Base-by-base conservation (phyloP, 169 alveolate species). In the Cryptosporidium bovis region DNA sequence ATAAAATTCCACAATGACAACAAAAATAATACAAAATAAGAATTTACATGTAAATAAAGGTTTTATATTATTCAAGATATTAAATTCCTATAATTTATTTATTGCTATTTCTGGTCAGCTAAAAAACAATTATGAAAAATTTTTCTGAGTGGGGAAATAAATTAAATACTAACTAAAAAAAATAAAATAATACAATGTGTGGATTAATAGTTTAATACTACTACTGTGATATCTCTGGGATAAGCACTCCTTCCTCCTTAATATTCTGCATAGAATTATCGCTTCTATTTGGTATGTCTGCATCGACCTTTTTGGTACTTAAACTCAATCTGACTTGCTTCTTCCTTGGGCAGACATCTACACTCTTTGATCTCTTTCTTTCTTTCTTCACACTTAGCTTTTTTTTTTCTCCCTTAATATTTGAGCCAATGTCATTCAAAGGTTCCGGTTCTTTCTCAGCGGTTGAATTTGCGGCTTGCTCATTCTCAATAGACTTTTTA, bases 301-400 rank as follows among this genome's bases (percentile, higher is more conserved):
- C 27, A 16, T 51, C 82, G 20, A 24, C 46, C n/a, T n/a, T n/a
- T 20, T 24, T 1, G 29, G 48, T 65, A 68, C 46, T 50, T 31
- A 68, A 68, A 29, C 83, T 68, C 36, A 48, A 50, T 56, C 69
- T 71, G 29, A 27, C 36, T 12, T 36, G 55, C n/a, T 71, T 71
- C 71, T 71, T 71, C 29, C 46, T 71, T 24, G 84, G 67, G 3
- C 18, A 71, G 3, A 53, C 69, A 20, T 71, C 84, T 2, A 56
- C 13, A 36, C 84, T 71, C 10, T 58, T 71, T 4, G 67, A 18
- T 33, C 84, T 71, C 31, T 56, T 71, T 16, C 84, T 53, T 34
- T 71, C 84, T 29, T 68, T 68, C 15, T 68, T 68, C 8, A 20
- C 46, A 18, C 66, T 51, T 24, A n/a, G 18, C 51, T 50, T 68